A percentile compares a stretch with the other conserved stretches of the same genome.
These are phyloP conservation scores for Athelia sp. DNA, from an alignment of 1,284 basidiomycete species.

Conservation along the genomic window DNA sequence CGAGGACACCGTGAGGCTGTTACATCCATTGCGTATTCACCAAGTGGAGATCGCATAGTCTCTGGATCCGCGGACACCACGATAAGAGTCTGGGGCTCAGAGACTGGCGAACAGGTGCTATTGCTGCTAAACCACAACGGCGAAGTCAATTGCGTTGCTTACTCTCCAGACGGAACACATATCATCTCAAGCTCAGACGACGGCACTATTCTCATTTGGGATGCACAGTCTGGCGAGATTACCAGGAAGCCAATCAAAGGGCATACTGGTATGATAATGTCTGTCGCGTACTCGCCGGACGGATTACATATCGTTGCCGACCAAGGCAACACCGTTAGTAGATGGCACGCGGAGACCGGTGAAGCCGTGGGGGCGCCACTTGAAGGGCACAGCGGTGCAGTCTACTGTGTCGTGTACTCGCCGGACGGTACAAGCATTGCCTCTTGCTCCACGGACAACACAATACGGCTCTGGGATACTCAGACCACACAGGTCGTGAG, in stretches of 20 bases:
- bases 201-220: too few relatives aligned
- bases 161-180: too few relatives aligned
- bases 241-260: too few relatives aligned
- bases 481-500: background rate
- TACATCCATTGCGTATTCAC: slow-evolving; percentile 11
- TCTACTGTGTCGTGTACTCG: slow-evolving; percentile 8
- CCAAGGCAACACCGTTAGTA: too few relatives aligned
- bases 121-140: slow-evolving; percentile 8
- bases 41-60: slow-evolving; percentile 8
- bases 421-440: slow-evolving; percentile 4
- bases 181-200: too few relatives aligned
- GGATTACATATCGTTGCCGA: too few relatives aligned
- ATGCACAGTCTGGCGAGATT: too few relatives aligned
- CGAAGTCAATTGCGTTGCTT: slow-evolving; percentile 8
- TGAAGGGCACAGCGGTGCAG: background rate
- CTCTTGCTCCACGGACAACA: slow-evolving; percentile 4
- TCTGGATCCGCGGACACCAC: slow-evolving; percentile 10
- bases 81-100: slow-evolving; percentile 13
- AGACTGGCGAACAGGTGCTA: slow-evolving; percentile 4
- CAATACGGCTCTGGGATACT: background rate
- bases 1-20: slow-evolving; percentile 7
- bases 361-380: background rate
- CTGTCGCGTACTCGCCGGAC: too few relatives aligned
- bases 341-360: too few relatives aligned
- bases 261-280: too few relatives aligned